These are phyloP conservation scores for Lasiosphaeria hispida DNA, from an alignment of 495 filamentous ascomycete species.

Conservation along the genomic window DNA sequence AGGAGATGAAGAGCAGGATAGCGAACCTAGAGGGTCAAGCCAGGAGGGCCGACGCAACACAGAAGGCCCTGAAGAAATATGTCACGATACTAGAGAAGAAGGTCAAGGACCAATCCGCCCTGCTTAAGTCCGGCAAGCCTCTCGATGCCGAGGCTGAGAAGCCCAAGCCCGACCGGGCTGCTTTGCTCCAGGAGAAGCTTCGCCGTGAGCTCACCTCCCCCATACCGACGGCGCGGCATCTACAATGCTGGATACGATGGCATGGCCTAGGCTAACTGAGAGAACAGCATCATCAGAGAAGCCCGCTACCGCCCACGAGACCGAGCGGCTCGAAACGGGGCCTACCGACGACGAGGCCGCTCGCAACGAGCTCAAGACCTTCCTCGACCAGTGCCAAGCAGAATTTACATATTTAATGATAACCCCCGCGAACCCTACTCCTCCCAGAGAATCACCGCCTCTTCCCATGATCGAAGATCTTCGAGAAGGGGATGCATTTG, in stretches of 20 bases:
- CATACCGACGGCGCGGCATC: background rate
- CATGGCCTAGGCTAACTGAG: background rate
- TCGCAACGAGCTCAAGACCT: conserved; percentile 57
- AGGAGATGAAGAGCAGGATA: conserved; percentile 98
- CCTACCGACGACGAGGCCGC: conserved; percentile 51
- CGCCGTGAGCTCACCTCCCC: conserved; percentile 27
- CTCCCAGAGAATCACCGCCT: conserved; percentile 54
- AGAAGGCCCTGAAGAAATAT: conserved; percentile 84
- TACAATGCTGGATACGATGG: too few relatives aligned
- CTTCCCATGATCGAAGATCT: conserved; percentile 48
- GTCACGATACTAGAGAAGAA: conserved; percentile 88
- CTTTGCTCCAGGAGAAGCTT: conserved; percentile 48
- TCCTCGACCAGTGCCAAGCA: conserved; percentile 60
- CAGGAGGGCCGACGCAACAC: conserved; percentile 76
- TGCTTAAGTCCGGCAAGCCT: conserved; percentile 39
- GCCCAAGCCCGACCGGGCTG: conserved; percentile 44
- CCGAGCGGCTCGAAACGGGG: conserved; percentile 22
- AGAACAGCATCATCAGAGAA: conserved; percentile 27
- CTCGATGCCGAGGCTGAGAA: conserved; percentile 24
- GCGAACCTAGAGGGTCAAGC: conserved; percentile 90
- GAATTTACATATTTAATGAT: conserved; percentile 66
- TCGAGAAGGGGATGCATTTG: conserved; percentile 46
- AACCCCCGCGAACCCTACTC: conserved; percentile 59
- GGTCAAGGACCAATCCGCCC: conserved; percentile 66
- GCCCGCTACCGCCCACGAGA: conserved; percentile 9